Evolutionary conservation across 768 basidiomycete genomes (phyloP).

Genomic region (Kwoniella mangroviensis): DNA sequence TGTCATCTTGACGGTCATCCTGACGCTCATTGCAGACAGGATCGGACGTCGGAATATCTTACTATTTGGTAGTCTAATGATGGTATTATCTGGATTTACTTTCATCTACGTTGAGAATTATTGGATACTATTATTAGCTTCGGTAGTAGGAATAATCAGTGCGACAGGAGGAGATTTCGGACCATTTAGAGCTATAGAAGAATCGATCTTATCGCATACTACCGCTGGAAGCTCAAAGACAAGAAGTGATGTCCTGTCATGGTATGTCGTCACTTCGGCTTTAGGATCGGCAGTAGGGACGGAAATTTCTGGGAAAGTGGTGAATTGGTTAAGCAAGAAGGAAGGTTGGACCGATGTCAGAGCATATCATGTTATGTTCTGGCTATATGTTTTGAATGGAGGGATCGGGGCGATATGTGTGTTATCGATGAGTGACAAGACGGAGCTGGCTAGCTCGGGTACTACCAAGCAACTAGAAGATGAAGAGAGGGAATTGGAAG

Average conservation of each 20-base stretch:
- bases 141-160: conserved; percentile 46
- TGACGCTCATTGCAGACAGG: conserved; percentile 47
- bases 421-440: conserved; percentile 18
- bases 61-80: conserved; percentile 40
- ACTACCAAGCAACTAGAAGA: conserved; percentile 4
- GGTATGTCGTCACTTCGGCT: conserved; percentile 36
- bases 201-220: conserved; percentile 48
- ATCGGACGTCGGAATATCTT: conserved; percentile 45
- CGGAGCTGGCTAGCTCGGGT: conserved; percentile 19
- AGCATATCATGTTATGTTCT: conserved; percentile 42
- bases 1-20: conserved; percentile 41
- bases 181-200: conserved; percentile 50
- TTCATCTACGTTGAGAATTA: conserved; percentile 35
- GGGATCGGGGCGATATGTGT: conserved; percentile 28
- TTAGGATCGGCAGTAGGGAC: conserved; percentile 42
- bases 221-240: conserved; percentile 24
- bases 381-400: conserved; percentile 38
- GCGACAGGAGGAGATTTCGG: conserved; percentile 45
- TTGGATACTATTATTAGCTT: conserved; percentile 44
- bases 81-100: conserved; percentile 43
- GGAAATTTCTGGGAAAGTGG: conserved; percentile 27
- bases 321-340: conserved; percentile 15
- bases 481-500: conserved; percentile 7
- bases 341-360: conserved; percentile 32
- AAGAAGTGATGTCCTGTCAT: conserved; percentile 36